phyloP scores from a whole-genome alignment of 2,329 filamentous ascomycete genomes.

The Phialophora expanda region DNA sequence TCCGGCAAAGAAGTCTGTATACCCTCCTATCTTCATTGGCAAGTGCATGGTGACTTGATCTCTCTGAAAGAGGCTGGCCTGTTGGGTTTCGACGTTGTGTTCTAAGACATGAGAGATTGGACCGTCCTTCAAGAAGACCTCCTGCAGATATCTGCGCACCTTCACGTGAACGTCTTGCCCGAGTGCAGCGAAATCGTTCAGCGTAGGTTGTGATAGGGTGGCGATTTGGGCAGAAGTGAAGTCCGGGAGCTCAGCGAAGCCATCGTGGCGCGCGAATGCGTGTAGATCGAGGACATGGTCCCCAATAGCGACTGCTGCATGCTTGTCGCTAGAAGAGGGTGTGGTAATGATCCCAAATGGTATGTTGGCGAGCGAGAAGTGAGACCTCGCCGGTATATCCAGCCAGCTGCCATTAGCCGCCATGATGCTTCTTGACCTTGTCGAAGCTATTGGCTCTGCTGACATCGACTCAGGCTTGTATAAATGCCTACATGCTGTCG shows the following conservation, averaged over 20 bases:
- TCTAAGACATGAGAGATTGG: slow-evolving; percentile 65
- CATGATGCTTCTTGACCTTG: no score
- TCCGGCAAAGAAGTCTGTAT: slow-evolving; percentile 85
- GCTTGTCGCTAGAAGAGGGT: neutral
- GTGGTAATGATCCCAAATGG: slow-evolving; percentile 61
- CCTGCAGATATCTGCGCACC: slow-evolving; percentile 71
- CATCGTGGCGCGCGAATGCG: slow-evolving; percentile 51
- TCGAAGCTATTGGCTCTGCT: no score
- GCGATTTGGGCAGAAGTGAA: slow-evolving; percentile 52
- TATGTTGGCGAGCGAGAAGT: slow-evolving; percentile 59
- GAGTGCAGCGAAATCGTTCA: slow-evolving; percentile 76
- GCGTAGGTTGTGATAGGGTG: slow-evolving; percentile 66
- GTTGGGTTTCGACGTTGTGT: slow-evolving; percentile 63
- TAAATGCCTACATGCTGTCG: no score
- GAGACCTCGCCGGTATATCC: slow-evolving; percentile 15
- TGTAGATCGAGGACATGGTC: slow-evolving; percentile 22
- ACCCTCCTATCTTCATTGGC: slow-evolving; percentile 79
- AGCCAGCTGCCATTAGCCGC: slow-evolving; percentile 8
- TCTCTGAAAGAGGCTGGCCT: slow-evolving; percentile 63
- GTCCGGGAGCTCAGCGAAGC: slow-evolving; percentile 65
- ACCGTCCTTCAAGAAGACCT: slow-evolving; percentile 66
- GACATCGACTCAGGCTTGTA: no score
- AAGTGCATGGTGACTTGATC: slow-evolving; percentile 68
- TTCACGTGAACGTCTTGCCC: slow-evolving; percentile 69
- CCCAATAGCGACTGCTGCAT: slow-evolving; percentile 23